Evolutionary conservation across 73 alveolate genomes (phyloP), one percentile per base, ranked within the genome.

Genomic region (Paramecium caudatum): DNA sequence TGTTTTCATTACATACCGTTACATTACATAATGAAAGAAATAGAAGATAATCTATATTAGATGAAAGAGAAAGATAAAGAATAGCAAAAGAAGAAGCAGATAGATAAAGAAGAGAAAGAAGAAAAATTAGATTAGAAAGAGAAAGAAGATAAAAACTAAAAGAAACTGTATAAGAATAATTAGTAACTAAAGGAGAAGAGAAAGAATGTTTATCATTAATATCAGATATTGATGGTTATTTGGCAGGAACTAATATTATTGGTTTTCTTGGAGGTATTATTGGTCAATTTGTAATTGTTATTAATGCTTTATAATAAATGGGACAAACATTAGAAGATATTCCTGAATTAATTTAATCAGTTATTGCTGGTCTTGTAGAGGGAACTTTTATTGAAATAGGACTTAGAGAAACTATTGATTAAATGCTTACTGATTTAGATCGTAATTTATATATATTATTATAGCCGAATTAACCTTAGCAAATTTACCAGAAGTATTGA

Each of bases 41-140:
- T 7, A 15, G 88, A 74, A 74, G 69, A 74, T n/a, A 36, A 39
- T 37, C 23, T 2, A 74, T 74, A 12, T 4, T 74, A 17, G 88
- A 74, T 3, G 62, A 74, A 74, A 74, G 88, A 74, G 88, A 74
- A 74, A 6, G 65, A 3, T 6, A 74, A 10, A 74, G 88, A 74
- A 1, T 74, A 7, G 88, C 62, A 9, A 74, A 74, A 39, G 88
- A 74, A 45, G 88, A 74, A 7, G 45, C 43, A 0, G 62, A 39
- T 19, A 36, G 47, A 74, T 45, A 74, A 74, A 74, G 88, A 74
- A 74, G 68, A 74, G 88, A 74, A 13, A 37, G 70, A 74, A 74
- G 68, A 74, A 74, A 45, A 74, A 41, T 41, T 12, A 74, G 88
- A 74, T 74, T 74, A 21, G 88, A 74, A 45, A 74, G 55, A 7